Conservation (phyloP, 306 rosid genomes). For the Quercus rubra region DNA sequence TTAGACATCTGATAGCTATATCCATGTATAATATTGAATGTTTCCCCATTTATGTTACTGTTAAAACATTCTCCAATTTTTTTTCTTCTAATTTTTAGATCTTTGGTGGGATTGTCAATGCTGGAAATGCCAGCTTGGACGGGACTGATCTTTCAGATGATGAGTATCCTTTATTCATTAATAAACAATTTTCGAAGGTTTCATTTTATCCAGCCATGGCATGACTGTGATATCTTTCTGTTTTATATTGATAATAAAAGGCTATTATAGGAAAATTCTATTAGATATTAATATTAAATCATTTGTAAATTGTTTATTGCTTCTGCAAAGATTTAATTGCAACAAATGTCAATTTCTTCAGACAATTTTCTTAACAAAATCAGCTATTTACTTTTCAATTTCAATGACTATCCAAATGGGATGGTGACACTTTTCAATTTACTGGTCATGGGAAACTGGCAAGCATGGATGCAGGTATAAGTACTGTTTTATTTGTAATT, state of each 20-base stretch:
- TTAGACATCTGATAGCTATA: neutral
- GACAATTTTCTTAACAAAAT: constrained; percentile 59
- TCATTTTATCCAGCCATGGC: constrained; percentile 17
- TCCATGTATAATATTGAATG: neutral
- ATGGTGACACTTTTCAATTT: constrained; percentile 99
- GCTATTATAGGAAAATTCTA: neutral
- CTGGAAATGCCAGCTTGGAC: constrained; percentile 71
- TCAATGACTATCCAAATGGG: constrained; percentile 94
- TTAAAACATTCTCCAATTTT: constrained; percentile 6
- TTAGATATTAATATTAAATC: neutral
- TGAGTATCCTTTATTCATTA: constrained; percentile 77
- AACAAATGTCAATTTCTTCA: constrained; percentile 20
- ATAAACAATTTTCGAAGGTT: constrained; percentile 1
- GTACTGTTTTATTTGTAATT: constrained; percentile 2
- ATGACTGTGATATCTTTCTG: neutral
- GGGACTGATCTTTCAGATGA: constrained; percentile 61
- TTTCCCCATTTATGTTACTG: constrained; percentile 11
- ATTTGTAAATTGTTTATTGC: neutral
- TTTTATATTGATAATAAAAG: neutral
- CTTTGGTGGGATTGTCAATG: constrained; percentile 88
- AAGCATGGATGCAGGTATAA: constrained; percentile 73
- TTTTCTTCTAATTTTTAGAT: constrained; percentile 35
- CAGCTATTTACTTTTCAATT: constrained; percentile 88
- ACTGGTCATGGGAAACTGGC: constrained; percentile 85
- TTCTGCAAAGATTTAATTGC: constrained; percentile 12